Evolutionary conservation across 2,329 filamentous ascomycete species (phyloP), one percentile per base, ranked within the genome.

Genomic region (Diaporthe nobilis): DNA sequence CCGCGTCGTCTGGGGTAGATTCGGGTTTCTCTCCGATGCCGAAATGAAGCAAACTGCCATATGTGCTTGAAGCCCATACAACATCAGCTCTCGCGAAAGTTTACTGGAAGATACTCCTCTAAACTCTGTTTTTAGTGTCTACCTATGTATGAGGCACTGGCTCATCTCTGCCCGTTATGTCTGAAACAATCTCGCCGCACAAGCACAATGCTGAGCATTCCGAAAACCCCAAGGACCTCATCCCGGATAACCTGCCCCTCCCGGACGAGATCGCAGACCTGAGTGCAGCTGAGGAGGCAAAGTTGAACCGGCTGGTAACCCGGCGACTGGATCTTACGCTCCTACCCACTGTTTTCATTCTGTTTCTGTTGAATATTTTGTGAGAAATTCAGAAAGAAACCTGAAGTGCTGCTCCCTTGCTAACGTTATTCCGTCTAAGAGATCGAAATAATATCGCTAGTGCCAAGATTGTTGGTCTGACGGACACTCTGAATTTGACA

Each of bases 231-330:
- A 68, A 68, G 31, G 31, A 53, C 22, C 63, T 68, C 22, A 6
- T 37, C 8, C 63, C 63, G 15, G 63, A 68, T 10, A 51, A 51
- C 20, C 9, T 67, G 13, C 63, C 63, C 28, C 63, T 67, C 15
- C 63, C 63, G 20, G 63, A 67, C 63, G 63, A 68, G 31, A 68
- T 68, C 8, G 44, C 31, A 17, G 44, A 68, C 31, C 31, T 68
- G 12, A 53, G 47, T 25, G 31, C 47, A 39, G 63, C 44, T 25
- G 31, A 68, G 10, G 31, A 68, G 44, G 20, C 31, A 10, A 28
- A 68, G 44, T 31, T 68, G 2, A 53, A 68, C 22, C 37, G 63
- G 22, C 63, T 8, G 63, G 44, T 68, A 15, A 68, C 63, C 8
- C 28, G 63, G 17, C n/a, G 6, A 9, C 31, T 68, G 3, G 44